Evolutionary conservation across 2,329 filamentous ascomycete genomes (phyloP).

Genomic region (Penicillium sclerotigenum): DNA sequence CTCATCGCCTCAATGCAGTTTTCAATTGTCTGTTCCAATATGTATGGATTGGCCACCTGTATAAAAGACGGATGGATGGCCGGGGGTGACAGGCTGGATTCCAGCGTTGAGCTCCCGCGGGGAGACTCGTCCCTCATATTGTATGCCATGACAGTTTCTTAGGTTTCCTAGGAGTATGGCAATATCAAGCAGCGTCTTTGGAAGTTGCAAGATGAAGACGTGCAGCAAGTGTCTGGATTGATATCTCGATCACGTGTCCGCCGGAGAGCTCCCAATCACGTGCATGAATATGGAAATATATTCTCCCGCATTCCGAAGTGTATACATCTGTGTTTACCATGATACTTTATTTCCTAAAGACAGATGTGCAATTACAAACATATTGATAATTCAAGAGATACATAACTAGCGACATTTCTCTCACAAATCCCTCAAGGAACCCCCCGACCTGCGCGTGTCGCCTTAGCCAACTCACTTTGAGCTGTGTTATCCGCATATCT

Average conservation of each 20-base stretch:
- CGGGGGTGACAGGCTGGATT: constrained; percentile 22
- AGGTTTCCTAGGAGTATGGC: not conserved
- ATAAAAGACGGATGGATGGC: constrained; percentile 63
- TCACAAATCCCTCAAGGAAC: constrained; percentile 52
- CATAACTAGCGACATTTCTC: not conserved
- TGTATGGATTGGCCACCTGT: constrained; percentile 68
- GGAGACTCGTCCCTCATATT: constrained; percentile 20
- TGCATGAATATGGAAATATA: not conserved
- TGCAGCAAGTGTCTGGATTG: not conserved
- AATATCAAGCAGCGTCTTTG: not conserved
- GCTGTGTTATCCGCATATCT: constrained; percentile 65
- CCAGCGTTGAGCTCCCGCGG: constrained; percentile 10
- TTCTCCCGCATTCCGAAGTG: constrained; percentile 7
- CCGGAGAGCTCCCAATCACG: not conserved
- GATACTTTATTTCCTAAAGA: not conserved
- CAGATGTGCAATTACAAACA: not conserved
- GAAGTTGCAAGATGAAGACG: constrained; percentile 3
- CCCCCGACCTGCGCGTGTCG: constrained; percentile 59
- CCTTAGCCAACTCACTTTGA: constrained; percentile 59
- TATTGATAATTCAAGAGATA: not conserved
- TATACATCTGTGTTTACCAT: not conserved
- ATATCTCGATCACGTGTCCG: constrained; percentile 16
- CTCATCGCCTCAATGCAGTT: constrained; percentile 66
- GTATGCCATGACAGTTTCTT: constrained; percentile 17
- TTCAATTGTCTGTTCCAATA: constrained; percentile 76